These are phyloP conservation scores for Oryza australiensis DNA, from an alignment of 176 grass and related monocot genomes.

Conservation along the genomic window DNA sequence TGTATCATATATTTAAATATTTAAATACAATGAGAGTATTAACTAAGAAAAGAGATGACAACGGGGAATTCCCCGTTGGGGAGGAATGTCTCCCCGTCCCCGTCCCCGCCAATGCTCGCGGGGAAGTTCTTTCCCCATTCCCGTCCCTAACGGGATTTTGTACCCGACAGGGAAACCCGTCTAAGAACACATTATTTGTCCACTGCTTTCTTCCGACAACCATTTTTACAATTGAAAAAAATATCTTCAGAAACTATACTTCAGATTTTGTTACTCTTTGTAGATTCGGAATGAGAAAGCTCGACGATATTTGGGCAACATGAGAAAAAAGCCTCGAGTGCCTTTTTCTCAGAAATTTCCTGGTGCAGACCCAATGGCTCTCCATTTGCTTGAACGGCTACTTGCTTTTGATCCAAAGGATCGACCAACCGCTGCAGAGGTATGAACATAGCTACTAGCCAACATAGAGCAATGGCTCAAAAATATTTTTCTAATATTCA, in stretches of 20 bases:
- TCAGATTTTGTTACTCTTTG: constrained; percentile 13
- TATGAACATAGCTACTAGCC: constrained; percentile 33
- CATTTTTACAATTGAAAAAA: neutral
- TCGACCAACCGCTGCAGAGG: constrained; percentile 72
- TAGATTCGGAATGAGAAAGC: constrained; percentile 90
- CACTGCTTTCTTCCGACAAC: neutral
- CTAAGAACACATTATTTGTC: neutral
- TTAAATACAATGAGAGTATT: too few relatives aligned
- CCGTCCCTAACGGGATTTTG: too few relatives aligned
- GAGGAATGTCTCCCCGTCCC: too few relatives aligned
- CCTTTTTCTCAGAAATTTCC: constrained; percentile 84
- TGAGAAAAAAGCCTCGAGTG: constrained; percentile 59
- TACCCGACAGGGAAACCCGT: too few relatives aligned
- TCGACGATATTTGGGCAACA: constrained; percentile 64
- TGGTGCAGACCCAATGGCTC: constrained; percentile 63
- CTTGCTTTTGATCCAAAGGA: constrained; percentile 82
- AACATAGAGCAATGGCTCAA: neutral
- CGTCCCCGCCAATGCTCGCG: too few relatives aligned
- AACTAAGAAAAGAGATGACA: too few relatives aligned
- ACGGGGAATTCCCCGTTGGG: too few relatives aligned
- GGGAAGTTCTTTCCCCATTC: too few relatives aligned
- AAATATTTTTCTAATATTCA: constrained; percentile 10
- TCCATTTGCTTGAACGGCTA: constrained; percentile 65
- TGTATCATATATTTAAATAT: too few relatives aligned
- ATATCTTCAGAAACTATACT: neutral